Evolutionary conservation across 768 basidiomycete genomes (phyloP), one percentile per base, ranked within the genome.

Genomic region (Mycena rosella): DNA sequence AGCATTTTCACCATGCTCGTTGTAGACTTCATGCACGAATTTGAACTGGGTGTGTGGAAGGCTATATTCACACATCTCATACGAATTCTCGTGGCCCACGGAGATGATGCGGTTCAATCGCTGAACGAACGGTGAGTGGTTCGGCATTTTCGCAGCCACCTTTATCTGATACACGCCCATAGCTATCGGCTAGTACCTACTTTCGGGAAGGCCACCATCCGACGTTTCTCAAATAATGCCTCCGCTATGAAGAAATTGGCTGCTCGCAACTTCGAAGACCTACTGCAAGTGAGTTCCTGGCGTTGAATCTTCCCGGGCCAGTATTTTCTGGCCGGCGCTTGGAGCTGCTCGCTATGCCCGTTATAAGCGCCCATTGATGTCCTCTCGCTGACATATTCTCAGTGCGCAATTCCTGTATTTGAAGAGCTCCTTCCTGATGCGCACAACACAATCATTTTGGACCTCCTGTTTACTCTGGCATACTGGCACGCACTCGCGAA

Each of bases 401-500:
- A 82, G 80, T 82, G 80, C 38, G 20, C 71, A 0, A 77, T 82
- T 0, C 80, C 81, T 0, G 67, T 58, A 3, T 72, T 81, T 10
- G 75, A 82, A 42, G 78, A 76, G 0, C 70, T 82, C 7, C 67
- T 81, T 3, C 75, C 74, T 0, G 18, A 51, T 0, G 68, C 69
- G 5, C 75, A 80, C 45, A 74, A 79, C 14, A 26, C 38, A 3
- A 18, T 56, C 0, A 56, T 82, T 11, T 26, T 67, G 64, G 40
- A 30, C 78, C 1, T 70, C 79, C 0, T 83, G 71, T 63, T n/a
- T 56, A 0, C 47, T 73, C 2, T 74, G 72, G 4, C 52, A 71
- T 54, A 63, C 3, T 83, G 81, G 82, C 81, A 83, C 53, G 75
- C 74, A 0, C 60, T 78, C 1, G 78, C 79, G 0, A 83, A 83